These are phyloP conservation scores for Madurella fahalii DNA, from an alignment of 2,329 filamentous ascomycete species.

Conservation along the genomic window DNA sequence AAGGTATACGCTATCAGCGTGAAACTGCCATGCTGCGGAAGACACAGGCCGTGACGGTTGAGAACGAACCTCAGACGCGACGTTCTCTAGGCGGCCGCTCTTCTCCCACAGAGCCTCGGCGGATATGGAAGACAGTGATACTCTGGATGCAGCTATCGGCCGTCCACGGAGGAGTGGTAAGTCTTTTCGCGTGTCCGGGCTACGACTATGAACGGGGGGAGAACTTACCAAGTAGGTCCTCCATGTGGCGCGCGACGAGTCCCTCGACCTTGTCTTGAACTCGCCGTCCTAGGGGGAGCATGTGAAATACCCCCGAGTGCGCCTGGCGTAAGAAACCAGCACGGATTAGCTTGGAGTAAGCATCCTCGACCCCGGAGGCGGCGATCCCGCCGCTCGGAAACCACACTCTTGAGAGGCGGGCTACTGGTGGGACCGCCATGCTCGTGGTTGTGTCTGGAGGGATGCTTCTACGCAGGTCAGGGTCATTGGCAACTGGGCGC, in stretches of 20 bases:
- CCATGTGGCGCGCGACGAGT: slow-evolving; percentile 88
- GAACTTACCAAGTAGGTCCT: slow-evolving; percentile 26
- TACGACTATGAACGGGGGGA: neutral
- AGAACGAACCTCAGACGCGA: slow-evolving; percentile 62
- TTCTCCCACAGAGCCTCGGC: slow-evolving; percentile 78
- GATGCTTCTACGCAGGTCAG: no score
- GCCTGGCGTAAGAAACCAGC: slow-evolving; percentile 75
- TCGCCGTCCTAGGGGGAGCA: slow-evolving; percentile 79
- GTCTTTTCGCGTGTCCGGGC: neutral
- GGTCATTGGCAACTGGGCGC: neutral
- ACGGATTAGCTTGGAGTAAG: slow-evolving; percentile 62
- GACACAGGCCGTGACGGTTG: neutral
- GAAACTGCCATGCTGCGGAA: neutral
- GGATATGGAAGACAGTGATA: slow-evolving; percentile 80
- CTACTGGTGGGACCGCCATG: slow-evolving; percentile 17
- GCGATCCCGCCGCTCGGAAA: slow-evolving; percentile 68
- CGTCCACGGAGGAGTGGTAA: neutral
- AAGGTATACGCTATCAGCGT: slow-evolving; percentile 15
- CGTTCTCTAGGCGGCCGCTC: slow-evolving; percentile 73
- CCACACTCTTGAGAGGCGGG: slow-evolving; percentile 71
- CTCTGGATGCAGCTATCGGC: slow-evolving; percentile 65
- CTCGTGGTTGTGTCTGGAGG: neutral
- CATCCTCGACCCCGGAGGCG: slow-evolving; percentile 56
- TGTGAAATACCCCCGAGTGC: slow-evolving; percentile 86
- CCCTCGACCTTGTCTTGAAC: slow-evolving; percentile 85